Evolutionary conservation across 768 basidiomycete genomes (phyloP), one percentile per base, ranked within the genome.

Genomic region (Termitomyces titanicus): DNA sequence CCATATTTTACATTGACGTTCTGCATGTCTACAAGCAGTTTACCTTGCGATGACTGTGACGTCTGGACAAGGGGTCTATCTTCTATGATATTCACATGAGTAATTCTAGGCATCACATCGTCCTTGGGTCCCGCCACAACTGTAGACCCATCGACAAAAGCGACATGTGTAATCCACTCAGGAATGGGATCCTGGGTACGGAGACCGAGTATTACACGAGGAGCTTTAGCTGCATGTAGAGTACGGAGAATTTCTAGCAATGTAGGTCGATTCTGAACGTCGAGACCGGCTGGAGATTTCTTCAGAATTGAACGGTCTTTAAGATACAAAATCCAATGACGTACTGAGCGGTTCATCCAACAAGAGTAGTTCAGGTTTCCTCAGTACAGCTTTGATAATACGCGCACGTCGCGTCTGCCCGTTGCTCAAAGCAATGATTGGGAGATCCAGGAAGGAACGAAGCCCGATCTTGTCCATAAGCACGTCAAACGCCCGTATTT

Each of bases 321-420:
- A 12, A 31, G 17, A 35, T 42, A 35, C 45, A 56, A 20, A 33
- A 42, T 39, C 24, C 24, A 29, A 47, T 35, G 7, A 76, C 86
- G 54, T 60, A 93, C 92, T 92, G 35, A 94, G 74, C 0, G 94
- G 95, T 68, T 98, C 96, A 57, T 97, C 94, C n/a, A 98, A 76
- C 7, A 98, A 69, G 22, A 98, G 66, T 18, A 98, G 66, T 57
- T 86, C 79, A 0, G 94, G 92, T 43, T 80, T 76, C 17, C 69
- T 73, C 31, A 98, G 66, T 9, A 98, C 68, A 0, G 90, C 89
- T 59, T 86, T 83, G 9, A 90, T 77, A 45, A 99, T 89, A 43
- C 94, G 75, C 5, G 94, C 94, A 17, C 92, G 74, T 37, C 95
- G 74, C 29, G 88, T 98, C 74, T 99, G 95, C 0, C 96, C 96